Evolutionary conservation across 345 rosid genomes (phyloP).

Genomic region (Moringa oleifera): DNA sequence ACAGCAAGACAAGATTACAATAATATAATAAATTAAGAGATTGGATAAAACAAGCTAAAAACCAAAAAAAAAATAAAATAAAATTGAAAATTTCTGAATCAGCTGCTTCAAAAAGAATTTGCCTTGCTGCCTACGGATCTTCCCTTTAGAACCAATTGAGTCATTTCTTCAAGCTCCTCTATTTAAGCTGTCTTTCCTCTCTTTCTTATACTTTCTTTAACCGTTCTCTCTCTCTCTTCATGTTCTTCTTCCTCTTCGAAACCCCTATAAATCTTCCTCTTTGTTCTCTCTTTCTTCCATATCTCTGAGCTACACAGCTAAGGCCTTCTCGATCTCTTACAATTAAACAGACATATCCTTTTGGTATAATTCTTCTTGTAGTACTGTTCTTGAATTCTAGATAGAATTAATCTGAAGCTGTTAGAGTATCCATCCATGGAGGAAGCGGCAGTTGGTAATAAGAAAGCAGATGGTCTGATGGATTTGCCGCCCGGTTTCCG

Average conservation of each 20-base stretch:
- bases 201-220: slow-evolving; percentile 50
- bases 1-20: neutral
- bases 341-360: too few relatives aligned
- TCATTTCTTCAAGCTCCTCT: slow-evolving; percentile 34
- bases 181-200: slow-evolving; percentile 42
- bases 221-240: slow-evolving; percentile 22
- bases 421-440: slow-evolving; percentile 43
- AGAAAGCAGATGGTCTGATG: slow-evolving; percentile 44
- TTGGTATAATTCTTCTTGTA: too few relatives aligned
- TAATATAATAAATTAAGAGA: neutral
- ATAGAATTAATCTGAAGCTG: neutral
- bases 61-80: neutral
- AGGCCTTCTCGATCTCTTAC: too few relatives aligned
- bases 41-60: neutral
- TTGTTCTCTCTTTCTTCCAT: neutral
- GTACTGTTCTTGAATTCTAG: too few relatives aligned
- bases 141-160: neutral
- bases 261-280: neutral
- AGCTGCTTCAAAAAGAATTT: slow-evolving; percentile 49
- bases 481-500: slow-evolving; percentile 88
- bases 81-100: slow-evolving; percentile 12
- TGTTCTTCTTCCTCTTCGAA: slow-evolving; percentile 8
- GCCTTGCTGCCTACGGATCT: slow-evolving; percentile 81
- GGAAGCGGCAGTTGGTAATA: slow-evolving; percentile 50
- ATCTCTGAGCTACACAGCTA: neutral